Evolutionary conservation across 139 green algal genomes (phyloP), one percentile per base, ranked within the genome.

Genomic region (Marvania coccoides): DNA sequence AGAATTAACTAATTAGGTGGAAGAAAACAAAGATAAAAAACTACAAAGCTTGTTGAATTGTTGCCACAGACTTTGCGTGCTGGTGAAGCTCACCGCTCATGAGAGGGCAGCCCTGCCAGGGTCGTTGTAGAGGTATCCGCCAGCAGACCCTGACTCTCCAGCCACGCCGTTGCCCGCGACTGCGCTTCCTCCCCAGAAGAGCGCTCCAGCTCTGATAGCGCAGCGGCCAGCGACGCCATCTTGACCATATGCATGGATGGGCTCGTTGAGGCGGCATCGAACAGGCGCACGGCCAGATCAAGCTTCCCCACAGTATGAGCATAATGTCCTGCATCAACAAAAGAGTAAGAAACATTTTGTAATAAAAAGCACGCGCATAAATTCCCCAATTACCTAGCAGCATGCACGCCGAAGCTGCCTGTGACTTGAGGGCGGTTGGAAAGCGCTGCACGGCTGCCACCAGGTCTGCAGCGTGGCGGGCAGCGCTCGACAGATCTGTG

Each of bases 191-290:
- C 31, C 5, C 4, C 38, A 3, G 24, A 15, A 15, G 54, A 33
- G 6, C 26, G 23, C 13, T 77, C 26, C 34, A 77, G 53, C 47
- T 77, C 70, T 8, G 39, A 33, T 23, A 77, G 45, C 12, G 70
- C 70, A 3, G 70, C 70, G 13, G 47, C 40, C 33, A 57, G 29
- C n/a, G 57, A 53, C 29, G 70, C 70, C 5, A 45, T 19, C 10
- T 57, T 47, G 38, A 56, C 59, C 36, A 72, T 36, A 23, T n/a
- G 28, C 19, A n/a, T 30, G 23, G 69, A 35, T 13, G 42, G 46
- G 40, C 37, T 47, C 5, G 30, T n/a, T 14, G 65, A 47, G 10
- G 70, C 61, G 3, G 30, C 13, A 5, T 51, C 31, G 31, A 72
- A 76, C 31, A 66, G 48, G 10, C 29, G 15, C 19, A 48, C 26